Conservation (phyloP, 331 rosid species). For the Malus hybrid region DNA sequence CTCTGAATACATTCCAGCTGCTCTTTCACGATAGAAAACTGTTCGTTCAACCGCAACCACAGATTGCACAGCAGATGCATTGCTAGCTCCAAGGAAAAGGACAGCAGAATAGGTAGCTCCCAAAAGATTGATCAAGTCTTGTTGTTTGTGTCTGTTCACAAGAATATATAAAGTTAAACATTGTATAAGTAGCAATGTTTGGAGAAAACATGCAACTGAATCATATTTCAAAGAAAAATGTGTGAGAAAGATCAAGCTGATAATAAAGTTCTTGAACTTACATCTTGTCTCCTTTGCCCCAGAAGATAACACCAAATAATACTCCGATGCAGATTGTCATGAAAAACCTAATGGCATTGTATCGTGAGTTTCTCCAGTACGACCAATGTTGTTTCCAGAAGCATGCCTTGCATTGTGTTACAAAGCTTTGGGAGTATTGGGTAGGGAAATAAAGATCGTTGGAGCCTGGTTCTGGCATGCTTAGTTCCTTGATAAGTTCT, state of each 20-base stretch:
- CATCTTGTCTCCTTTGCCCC: constrained; percentile 16
- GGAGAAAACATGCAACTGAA: neutral
- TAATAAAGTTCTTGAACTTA: neutral
- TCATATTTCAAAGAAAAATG: neutral
- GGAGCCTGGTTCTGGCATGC: constrained; percentile 19
- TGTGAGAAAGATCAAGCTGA: neutral
- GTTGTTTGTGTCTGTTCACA: constrained; percentile 11
- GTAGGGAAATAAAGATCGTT: constrained; percentile 28
- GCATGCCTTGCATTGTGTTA: constrained; percentile 33
- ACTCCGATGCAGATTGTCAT: constrained; percentile 16
- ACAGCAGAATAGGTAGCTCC: constrained; percentile 28
- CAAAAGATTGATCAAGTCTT: constrained; percentile 20
- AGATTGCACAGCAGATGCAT: constrained; percentile 28
- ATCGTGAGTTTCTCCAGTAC: constrained; percentile 28
- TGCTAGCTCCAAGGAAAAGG: constrained; percentile 21
- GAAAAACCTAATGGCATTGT: constrained; percentile 21
- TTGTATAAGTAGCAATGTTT: neutral
- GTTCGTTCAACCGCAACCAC: constrained; percentile 28
- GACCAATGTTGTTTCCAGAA: constrained; percentile 37
- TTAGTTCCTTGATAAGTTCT: constrained; percentile 22
- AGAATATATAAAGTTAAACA: neutral
- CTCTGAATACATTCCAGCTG: constrained; percentile 33
- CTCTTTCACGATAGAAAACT: constrained; percentile 31
- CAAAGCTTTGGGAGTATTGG: constrained; percentile 20
- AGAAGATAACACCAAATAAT: constrained; percentile 27